phyloP scores from a whole-genome alignment of 2,329 filamentous ascomycete genomes.

The Bipolaris bicolor region DNA sequence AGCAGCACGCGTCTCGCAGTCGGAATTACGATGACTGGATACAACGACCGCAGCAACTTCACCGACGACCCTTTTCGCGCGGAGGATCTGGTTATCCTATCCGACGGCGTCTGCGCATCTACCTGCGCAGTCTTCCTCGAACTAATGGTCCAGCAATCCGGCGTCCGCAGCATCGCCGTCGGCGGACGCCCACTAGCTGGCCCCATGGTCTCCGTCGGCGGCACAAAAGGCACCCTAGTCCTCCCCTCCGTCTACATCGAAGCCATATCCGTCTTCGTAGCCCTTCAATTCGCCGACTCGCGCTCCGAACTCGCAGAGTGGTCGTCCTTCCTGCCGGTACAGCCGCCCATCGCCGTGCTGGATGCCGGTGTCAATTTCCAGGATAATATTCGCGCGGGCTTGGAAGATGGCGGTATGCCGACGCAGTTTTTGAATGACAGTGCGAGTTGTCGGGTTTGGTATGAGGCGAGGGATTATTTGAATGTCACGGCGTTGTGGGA shows the following conservation, averaged over 20 bases:
- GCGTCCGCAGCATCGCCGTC: constrained; percentile 51
- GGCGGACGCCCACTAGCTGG: constrained; percentile 51
- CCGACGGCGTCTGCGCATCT: constrained; percentile 54
- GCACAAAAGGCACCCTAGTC: constrained; percentile 53
- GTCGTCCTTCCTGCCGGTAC: constrained; percentile 30
- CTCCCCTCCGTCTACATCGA: constrained; percentile 34
- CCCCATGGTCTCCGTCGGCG: constrained; percentile 54
- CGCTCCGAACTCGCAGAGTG: constrained; percentile 24
- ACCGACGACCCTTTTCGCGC: constrained; percentile 46
- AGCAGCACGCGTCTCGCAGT: constrained; percentile 37
- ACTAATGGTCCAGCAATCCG: constrained; percentile 53
- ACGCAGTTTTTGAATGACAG: constrained; percentile 67
- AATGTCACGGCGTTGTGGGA: constrained; percentile 62
- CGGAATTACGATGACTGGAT: constrained; percentile 42
- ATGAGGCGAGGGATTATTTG: constrained; percentile 60
- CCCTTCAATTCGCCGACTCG: constrained; percentile 25
- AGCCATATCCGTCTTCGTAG: constrained; percentile 25
- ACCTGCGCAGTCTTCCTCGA: constrained; percentile 57
- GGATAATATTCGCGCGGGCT: constrained; percentile 47
- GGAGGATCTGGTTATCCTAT: constrained; percentile 50
- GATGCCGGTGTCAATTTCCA: constrained; percentile 48
- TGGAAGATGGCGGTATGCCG: constrained; percentile 49
- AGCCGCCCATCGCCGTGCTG: constrained; percentile 28
- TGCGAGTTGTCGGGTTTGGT: constrained; percentile 67
- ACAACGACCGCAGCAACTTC: constrained; percentile 32